These are phyloP conservation scores for Angophora floribunda DNA, from an alignment of 345 rosid species.

Conservation along the genomic window DNA sequence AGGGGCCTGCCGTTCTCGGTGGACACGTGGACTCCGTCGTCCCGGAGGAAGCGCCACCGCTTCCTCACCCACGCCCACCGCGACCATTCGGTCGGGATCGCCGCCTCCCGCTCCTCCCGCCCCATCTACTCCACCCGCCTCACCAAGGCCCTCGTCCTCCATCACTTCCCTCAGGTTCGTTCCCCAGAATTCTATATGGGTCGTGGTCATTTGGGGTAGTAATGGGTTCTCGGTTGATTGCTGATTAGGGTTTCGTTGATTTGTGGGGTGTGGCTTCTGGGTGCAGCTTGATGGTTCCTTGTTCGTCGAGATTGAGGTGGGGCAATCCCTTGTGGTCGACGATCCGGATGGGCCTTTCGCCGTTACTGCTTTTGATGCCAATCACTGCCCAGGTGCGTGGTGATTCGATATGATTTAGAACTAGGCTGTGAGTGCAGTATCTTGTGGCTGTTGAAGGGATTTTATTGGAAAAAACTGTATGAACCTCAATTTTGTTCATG, in stretches of 20 bases:
- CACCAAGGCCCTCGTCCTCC: conserved; percentile 58
- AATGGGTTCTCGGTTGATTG: not conserved
- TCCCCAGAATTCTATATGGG: not conserved
- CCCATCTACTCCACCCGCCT: conserved; percentile 62
- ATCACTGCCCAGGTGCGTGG: conserved; percentile 63
- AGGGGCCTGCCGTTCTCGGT: conserved; percentile 81
- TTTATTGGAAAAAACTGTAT: not conserved
- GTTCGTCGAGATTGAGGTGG: conserved; percentile 60
- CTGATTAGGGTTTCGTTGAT: not conserved
- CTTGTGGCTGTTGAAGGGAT: not conserved
- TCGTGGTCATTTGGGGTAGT: not conserved
- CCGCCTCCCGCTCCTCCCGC: conserved; percentile 25
- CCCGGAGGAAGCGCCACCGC: conserved; percentile 56
- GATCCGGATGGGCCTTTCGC: conserved; percentile 56
- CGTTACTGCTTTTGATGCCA: conserved; percentile 73
- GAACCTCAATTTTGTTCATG: not conserved
- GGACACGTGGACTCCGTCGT: conserved; percentile 57
- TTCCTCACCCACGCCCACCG: conserved; percentile 83
- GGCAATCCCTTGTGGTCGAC: conserved; percentile 34
- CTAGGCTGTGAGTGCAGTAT: not conserved
- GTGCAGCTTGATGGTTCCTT: conserved; percentile 49
- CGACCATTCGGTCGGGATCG: conserved; percentile 62
- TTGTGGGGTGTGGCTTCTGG: not conserved
- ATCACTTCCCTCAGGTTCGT: conserved; percentile 42
- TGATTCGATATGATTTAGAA: not conserved